These are phyloP conservation scores for Hypoxylon rickii DNA, from an alignment of 495 filamentous ascomycete species.

Conservation along the genomic window DNA sequence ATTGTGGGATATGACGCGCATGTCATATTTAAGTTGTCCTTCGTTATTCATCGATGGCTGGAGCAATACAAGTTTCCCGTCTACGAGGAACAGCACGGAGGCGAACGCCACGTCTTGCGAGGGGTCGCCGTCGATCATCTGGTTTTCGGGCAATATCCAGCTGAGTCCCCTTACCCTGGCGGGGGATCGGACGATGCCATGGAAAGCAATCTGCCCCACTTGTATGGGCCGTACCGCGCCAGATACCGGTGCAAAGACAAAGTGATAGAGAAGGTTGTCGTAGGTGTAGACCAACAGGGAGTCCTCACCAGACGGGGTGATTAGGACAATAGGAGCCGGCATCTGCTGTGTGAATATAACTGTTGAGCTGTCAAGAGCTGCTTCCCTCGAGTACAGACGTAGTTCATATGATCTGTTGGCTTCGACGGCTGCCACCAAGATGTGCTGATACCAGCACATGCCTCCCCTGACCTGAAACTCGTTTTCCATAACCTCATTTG, in stretches of 20 bases:
- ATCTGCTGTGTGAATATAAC: constrained; percentile 77
- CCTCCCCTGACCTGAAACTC: constrained; percentile 91
- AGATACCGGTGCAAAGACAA: constrained; percentile 74
- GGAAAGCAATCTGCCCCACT: constrained; percentile 94
- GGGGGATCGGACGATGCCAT: constrained; percentile 93
- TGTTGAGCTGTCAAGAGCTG: constrained; percentile 71
- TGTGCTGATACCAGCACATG: constrained; percentile 98
- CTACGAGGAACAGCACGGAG: constrained; percentile 90
- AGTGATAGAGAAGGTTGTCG: constrained; percentile 95
- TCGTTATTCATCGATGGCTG: constrained; percentile 79
- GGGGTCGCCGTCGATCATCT: constrained; percentile 88
- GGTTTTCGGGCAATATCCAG: constrained; percentile 93
- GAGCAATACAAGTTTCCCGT: constrained; percentile 91
- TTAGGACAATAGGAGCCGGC: constrained; percentile 80
- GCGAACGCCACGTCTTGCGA: constrained; percentile 95
- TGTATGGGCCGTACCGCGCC: constrained; percentile 77
- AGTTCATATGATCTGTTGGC: constrained; percentile 82
- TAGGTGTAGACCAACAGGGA: constrained; percentile 95
- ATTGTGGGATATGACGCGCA: constrained; percentile 93
- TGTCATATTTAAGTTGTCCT: constrained; percentile 91
- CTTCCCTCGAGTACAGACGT: constrained; percentile 88
- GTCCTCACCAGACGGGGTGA: constrained; percentile 87
- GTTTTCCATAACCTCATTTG: constrained; percentile 78
- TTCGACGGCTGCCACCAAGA: constrained; percentile 92
- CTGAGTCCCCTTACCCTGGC: constrained; percentile 89